phyloP scores from a whole-genome alignment of 1,284 basidiomycete genomes.

The Boletus sp. region DNA sequence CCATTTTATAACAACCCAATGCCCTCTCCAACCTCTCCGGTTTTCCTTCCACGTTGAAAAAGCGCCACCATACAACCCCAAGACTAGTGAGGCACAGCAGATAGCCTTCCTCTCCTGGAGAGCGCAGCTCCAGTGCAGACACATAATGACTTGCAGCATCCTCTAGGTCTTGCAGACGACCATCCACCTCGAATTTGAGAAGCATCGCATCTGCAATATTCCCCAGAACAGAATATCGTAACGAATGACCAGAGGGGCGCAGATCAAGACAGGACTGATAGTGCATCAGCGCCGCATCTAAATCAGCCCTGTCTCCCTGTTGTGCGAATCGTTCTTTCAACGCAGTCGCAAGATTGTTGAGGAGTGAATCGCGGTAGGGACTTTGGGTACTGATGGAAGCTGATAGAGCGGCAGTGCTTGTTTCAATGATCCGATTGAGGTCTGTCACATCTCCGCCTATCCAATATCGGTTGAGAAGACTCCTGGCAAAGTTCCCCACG shows the following conservation, averaged over 20 bases:
- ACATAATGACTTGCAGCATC: conserved; percentile 14
- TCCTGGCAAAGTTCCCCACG: conserved; percentile 23
- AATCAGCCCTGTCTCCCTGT: conserved; percentile 22
- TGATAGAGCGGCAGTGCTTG: conserved; percentile 17
- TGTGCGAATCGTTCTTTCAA: conserved; percentile 24
- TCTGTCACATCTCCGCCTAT: conserved; percentile 26
- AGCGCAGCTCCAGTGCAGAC: conserved; percentile 22
- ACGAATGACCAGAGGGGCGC: conserved; percentile 29
- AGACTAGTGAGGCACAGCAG: conserved; percentile 15
- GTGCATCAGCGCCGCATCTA: conserved; percentile 24
- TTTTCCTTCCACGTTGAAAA: conserved; percentile 20
- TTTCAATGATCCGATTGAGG: conserved; percentile 25
- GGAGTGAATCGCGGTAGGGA: conserved; percentile 25
- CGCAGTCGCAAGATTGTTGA: conserved; percentile 30
- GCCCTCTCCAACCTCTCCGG: conserved; percentile 24
- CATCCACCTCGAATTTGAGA: conserved; percentile 24
- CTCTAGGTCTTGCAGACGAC: conserved; percentile 28
- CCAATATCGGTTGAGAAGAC: conserved; percentile 27
- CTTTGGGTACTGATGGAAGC: conserved; percentile 6
- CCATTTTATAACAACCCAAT: conserved; percentile 21
- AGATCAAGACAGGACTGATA: conserved; percentile 28
- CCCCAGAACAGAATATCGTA: conserved; percentile 21
- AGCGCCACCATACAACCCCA: conserved; percentile 9
- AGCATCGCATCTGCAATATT: conserved; percentile 25
- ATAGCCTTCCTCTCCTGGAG: conserved; percentile 26